Percentiles rank a stretch among this genome's conserved stretches.
Evolutionary conservation across 345 rosid species (phyloP).

Genomic region (Camelina sativa): DNA sequence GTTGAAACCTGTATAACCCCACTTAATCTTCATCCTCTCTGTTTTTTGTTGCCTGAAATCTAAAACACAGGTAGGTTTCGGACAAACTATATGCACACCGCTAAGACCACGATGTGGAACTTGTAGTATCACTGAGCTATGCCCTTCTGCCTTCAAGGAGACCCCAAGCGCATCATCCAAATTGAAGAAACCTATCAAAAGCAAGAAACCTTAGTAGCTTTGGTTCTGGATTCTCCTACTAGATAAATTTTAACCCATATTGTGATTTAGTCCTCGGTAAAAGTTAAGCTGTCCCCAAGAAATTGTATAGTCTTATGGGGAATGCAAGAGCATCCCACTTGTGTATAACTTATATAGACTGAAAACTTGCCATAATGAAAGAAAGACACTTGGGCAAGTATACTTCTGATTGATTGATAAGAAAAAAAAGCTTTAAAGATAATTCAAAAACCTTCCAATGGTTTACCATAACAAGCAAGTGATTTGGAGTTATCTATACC

Average conservation of each 20-base stretch:
- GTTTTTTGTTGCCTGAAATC: conserved; percentile 19
- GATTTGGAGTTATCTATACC: conserved; percentile 6
- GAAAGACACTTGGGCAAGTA: conserved; percentile 2
- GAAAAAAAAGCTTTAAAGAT: not conserved
- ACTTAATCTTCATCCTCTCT: not conserved
- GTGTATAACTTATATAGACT: not conserved
- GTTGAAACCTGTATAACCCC: not conserved
- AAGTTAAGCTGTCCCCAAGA: not conserved
- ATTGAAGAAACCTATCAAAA: conserved; percentile 47
- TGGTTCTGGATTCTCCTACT: conserved; percentile 18
- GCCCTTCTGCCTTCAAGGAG: conserved; percentile 95
- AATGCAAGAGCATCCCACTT: conserved; percentile 17
- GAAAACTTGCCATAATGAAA: too few species aligned
- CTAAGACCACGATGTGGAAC: conserved; percentile 72
- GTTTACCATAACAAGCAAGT: not conserved
- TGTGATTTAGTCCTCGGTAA: conserved; percentile 18
- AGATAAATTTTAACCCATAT: conserved; percentile 9
- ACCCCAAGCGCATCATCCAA: conserved; percentile 56
- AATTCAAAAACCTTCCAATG: not conserved
- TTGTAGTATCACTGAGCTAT: conserved; percentile 62
- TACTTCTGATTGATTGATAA: not conserved
- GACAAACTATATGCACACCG: conserved; percentile 91
- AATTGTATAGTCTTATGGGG: conserved; percentile 24
- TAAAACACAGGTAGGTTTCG: conserved; percentile 74
- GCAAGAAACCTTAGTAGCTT: conserved; percentile 45